These are phyloP conservation scores for Suillus sp. DNA, from an alignment of 768 basidiomycete genomes.

Conservation along the genomic window DNA sequence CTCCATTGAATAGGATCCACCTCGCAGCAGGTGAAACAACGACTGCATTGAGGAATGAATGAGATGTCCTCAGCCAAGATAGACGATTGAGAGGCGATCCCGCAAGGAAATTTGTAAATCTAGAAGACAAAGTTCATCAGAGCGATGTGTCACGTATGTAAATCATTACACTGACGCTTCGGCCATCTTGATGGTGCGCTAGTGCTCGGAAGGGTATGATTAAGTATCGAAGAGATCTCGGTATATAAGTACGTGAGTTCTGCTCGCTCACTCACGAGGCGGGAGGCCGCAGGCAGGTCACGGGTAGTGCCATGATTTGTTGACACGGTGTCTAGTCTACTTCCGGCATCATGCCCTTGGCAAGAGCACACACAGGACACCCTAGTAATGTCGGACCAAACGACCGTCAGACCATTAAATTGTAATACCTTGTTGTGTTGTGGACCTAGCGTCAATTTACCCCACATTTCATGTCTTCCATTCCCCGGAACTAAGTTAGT, in stretches of 20 bases:
- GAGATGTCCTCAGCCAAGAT: slow-evolving; percentile 78
- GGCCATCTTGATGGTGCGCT: slow-evolving; percentile 26
- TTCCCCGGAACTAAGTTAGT: slow-evolving; percentile 8
- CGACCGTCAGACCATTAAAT: background rate
- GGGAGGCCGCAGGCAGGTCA: background rate
- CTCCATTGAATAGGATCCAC: slow-evolving; percentile 79
- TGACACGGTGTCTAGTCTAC: background rate
- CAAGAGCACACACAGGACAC: background rate
- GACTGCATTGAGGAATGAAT: slow-evolving; percentile 74
- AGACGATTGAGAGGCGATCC: slow-evolving; percentile 80
- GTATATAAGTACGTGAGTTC: background rate
- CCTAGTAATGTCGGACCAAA: background rate
- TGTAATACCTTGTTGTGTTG: background rate
- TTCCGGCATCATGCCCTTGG: too few species aligned
- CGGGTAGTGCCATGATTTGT: background rate
- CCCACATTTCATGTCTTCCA: background rate
- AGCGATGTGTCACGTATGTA: background rate
- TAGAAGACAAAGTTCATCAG: slow-evolving; percentile 18
- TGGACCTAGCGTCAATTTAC: background rate
- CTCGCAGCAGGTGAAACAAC: slow-evolving; percentile 57
- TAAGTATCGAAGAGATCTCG: too few species aligned
- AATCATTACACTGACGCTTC: slow-evolving; percentile 31
- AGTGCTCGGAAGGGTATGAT: slow-evolving; percentile 3
- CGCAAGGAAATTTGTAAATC: slow-evolving; percentile 52
- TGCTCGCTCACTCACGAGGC: background rate